Base-by-base conservation (phyloP, 129 eudicot species). In the Arctium lappa region DNA sequence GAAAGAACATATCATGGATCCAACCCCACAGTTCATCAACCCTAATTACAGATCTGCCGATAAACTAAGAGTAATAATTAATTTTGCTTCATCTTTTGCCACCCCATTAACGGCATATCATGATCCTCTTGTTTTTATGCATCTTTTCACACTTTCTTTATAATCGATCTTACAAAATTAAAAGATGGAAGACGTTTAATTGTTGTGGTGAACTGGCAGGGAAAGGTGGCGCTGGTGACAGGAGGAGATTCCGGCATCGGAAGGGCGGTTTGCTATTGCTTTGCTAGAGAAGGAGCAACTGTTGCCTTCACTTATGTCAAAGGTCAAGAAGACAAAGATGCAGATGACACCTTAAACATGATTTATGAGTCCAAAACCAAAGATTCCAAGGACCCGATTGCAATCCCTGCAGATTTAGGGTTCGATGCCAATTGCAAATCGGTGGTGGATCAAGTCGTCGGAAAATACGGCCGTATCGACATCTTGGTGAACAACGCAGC, bases 241-340 rank as follows among this genome's bases (percentile, higher is more conserved):
- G 98, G 98, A 0, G 98, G 98, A 2, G 98, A 94, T 79, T 92
- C 98, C 0, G 98, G 98, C 32, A 92, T 94, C 0, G 98, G 98
- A 0, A 80, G 97, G 69, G 97, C 97, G 13, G 98, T 92, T 33
- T 81, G 90, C 77, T 87, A 89, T 74, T 82, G 77, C 79, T 94
- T 88, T 70, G 88, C 92, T 0, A 75, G 73, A n/a, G 98, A 94
- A 78, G 97, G 98, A 27, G 98, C 98, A 8, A 92, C 94, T 0
- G 87, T 94, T 83, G 95, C 98, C 22, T 89, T 94, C 80, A 94
- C 98, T 0, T 94, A 88, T 22, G 95, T 92, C 13, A 94, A 94
- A 86, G 92, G 91, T 4, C 93, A 85, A 0, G 98, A 94, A 39
- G 98, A 94, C 71, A 90, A 89, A 83, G 98, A 94, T 69, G 97